Evolutionary conservation across 371 early-diverging fungal genomes (phyloP).

Genomic region (Circinella umbellata): DNA sequence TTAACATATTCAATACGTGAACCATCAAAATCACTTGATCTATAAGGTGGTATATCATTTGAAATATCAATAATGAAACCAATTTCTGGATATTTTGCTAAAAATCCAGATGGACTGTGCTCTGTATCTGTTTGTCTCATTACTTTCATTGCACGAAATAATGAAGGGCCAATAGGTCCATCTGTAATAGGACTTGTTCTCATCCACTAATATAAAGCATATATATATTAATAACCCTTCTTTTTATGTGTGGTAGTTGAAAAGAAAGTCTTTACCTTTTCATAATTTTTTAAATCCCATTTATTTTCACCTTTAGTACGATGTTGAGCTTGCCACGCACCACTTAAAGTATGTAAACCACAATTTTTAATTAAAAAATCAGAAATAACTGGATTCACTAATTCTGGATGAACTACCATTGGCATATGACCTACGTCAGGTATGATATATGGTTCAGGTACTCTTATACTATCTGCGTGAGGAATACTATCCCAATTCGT

Average conservation of each 20-base stretch:
- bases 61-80: conserved; percentile 59
- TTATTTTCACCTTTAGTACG: conserved; percentile 67
- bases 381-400: conserved; percentile 68
- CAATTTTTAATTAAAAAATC: conserved; percentile 70
- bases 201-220: conserved; percentile 48
- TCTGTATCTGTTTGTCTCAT: conserved; percentile 71
- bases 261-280: conserved; percentile 57
- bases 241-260: too few relatives aligned
- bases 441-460: conserved; percentile 62
- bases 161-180: conserved; percentile 54
- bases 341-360: conserved; percentile 60
- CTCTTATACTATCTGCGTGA: conserved; percentile 31
- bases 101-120: conserved; percentile 66
- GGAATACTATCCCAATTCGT: conserved; percentile 24
- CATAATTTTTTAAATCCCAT: conserved; percentile 74
- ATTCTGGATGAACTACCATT: conserved; percentile 70
- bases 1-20: conserved; percentile 66
- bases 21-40: conserved; percentile 62
- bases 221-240: too few relatives aligned
- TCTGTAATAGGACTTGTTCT: conserved; percentile 58
- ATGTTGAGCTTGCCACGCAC: conserved; percentile 64
- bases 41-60: conserved; percentile 69
- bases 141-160: conserved; percentile 65
- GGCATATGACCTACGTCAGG: conserved; percentile 69
- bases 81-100: conserved; percentile 68